Evolutionary conservation across 192 early-diverging fungal genomes (phyloP), one percentile per base, ranked within the genome.

Genomic region (Coemansia sp.): DNA sequence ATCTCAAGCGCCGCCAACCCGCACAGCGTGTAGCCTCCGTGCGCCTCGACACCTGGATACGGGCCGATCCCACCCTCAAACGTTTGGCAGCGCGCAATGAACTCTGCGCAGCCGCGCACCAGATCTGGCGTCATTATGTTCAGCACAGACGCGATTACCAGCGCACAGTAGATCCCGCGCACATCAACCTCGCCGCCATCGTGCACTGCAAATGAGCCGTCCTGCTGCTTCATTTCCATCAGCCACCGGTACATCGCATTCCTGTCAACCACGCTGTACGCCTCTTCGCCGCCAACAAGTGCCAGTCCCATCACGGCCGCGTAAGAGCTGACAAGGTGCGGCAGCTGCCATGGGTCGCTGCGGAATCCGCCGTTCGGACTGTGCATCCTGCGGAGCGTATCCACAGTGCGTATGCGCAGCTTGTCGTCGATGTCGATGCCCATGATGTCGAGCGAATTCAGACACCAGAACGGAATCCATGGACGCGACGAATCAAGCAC

Each of bases 1-100:
- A 97, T 79, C 57, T 90, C 89, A 64, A 95, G 67, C 0, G 97
- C 93, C 0, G 94, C 97, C 40, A 97, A 62, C 7, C 87, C 97
- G 72, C 95, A 97, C 63, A 94, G 92, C 5, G 93, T 91, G 76
- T 99, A 99, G 4, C 97, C 97, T 43, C 94, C 93, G 66, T 99
- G 95, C 6, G 93, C 95, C 63, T 99, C 97, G 0, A 89, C 85
- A 2, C 89, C 88, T 3, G 95, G 95, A 36, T 76, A 83, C 15
- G 85, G 85, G 0, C 90, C 91, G 63, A 99, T 84, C 4, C 97
- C 97, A n/a, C 95, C 95, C 74, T 97, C 94, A 75, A 88, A 95
- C 4, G 91, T 92, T 72, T 99, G 96, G 70, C 93, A 92, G 58
- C 72, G 61, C 6, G 73, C 81, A 36, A 96, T 88, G 70, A 92